A percentile compares a stretch with the other conserved stretches of the same genome.
These are phyloP conservation scores for Syzygium grande DNA, from an alignment of 345 rosid genomes.

Conservation along the genomic window DNA sequence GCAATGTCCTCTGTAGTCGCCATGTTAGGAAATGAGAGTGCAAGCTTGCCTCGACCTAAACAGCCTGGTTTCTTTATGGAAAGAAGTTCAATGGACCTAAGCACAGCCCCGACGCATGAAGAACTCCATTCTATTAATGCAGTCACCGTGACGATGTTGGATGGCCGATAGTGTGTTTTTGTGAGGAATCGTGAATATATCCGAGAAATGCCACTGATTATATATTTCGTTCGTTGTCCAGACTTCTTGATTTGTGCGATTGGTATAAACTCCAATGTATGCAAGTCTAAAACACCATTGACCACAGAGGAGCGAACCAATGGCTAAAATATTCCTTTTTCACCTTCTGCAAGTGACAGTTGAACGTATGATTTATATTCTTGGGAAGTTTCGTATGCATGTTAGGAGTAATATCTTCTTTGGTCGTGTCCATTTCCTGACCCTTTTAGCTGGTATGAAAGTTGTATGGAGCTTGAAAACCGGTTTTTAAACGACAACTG, in stretches of 20 bases:
- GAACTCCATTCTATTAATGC: not conserved
- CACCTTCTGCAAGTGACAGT: not conserved
- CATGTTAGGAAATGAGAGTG: constrained; percentile 5
- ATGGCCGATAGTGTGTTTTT: constrained; percentile 3
- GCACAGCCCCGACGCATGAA: not conserved
- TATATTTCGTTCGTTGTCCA: not conserved
- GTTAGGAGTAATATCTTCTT: not conserved
- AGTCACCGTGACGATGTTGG: constrained; percentile 3
- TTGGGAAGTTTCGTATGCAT: not conserved
- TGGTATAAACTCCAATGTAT: not conserved
- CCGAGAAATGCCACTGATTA: not conserved
- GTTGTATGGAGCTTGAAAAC: not conserved
- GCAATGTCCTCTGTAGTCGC: constrained; percentile 8
- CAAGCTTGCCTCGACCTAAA: constrained; percentile 1
- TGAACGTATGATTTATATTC: not conserved
- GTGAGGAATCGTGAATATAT: not conserved
- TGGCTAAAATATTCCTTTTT: not conserved
- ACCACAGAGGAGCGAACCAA: not conserved
- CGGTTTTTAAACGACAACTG: not conserved
- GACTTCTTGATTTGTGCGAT: not conserved
- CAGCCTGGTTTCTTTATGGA: constrained; percentile 12
- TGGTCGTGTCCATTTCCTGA: constrained; percentile 2
- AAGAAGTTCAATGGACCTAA: not conserved
- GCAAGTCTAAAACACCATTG: not conserved
- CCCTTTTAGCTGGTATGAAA: too few species aligned